phyloP scores from a whole-genome alignment of 257 asterid genomes.

The Nicotiana noctiflora region DNA sequence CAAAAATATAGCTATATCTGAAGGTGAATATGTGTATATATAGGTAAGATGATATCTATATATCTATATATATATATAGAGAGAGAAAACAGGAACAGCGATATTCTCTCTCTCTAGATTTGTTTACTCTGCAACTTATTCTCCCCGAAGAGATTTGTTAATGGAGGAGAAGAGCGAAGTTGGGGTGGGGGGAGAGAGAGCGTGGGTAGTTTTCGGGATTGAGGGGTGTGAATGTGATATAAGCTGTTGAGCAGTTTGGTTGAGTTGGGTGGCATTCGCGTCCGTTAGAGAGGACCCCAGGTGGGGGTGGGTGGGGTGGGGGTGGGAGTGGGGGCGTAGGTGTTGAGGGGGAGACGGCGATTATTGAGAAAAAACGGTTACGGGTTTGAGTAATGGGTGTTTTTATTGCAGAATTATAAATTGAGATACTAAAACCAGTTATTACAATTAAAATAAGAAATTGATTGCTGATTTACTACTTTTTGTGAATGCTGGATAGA shows the following conservation, averaged over 20 bases:
- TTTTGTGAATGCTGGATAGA: neutral
- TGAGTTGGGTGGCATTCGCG: constrained; percentile 3
- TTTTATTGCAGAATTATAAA: neutral
- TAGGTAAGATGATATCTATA: neutral
- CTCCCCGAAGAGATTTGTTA: neutral
- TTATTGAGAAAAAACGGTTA: neutral
- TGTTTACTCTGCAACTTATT: neutral
- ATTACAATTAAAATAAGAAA: no score
- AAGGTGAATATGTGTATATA: neutral
- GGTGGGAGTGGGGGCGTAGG: neutral
- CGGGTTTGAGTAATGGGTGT: neutral
- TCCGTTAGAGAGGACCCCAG: neutral
- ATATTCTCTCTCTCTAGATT: neutral
- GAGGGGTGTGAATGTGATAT: constrained; percentile 2
- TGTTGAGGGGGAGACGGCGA: neutral
- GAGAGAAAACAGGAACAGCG: neutral
- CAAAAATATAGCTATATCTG: neutral
- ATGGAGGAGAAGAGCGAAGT: neutral
- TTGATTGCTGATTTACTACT: neutral
- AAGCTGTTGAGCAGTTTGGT: constrained; percentile 3
- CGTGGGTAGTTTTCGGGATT: neutral
- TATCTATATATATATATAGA: neutral
- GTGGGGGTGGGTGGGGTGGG: neutral
- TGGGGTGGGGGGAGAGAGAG: neutral
- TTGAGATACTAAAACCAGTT: neutral